phyloP scores from a whole-genome alignment of 2,329 filamentous ascomycete genomes.

The Byssoonygena ceratinophila region DNA sequence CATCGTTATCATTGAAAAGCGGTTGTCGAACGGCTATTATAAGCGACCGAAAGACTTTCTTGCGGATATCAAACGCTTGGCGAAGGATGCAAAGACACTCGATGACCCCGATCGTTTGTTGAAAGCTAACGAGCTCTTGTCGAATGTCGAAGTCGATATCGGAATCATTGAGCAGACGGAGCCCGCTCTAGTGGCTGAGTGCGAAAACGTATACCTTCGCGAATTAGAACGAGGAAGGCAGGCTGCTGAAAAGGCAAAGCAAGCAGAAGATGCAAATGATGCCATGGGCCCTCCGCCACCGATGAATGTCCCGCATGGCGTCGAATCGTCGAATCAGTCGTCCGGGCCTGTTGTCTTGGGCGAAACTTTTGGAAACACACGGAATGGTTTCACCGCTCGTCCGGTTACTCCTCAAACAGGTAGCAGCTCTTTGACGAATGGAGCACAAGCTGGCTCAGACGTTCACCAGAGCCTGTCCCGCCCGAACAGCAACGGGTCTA shows the following conservation, averaged over 20 bases:
- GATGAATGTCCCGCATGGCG: conserved; percentile 42
- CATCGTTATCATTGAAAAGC: conserved; percentile 83
- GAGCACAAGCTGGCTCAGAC: conserved; percentile 36
- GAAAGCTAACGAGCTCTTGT: conserved; percentile 80
- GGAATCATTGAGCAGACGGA: conserved; percentile 58
- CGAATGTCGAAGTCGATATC: conserved; percentile 92
- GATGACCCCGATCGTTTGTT: conserved; percentile 75
- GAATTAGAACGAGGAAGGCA: conserved; percentile 59
- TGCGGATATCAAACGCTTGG: conserved; percentile 71
- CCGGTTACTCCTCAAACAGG: conserved; percentile 46
- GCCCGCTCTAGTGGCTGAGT: conserved; percentile 56
- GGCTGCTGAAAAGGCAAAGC: conserved; percentile 46
- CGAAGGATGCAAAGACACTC: conserved; percentile 69
- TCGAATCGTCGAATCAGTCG: conserved; percentile 39
- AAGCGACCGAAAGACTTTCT: conserved; percentile 82
- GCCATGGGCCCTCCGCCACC: conserved; percentile 39
- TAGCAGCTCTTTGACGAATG: conserved; percentile 45
- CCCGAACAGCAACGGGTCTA: conserved; percentile 48
- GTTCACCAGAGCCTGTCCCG: conserved; percentile 25
- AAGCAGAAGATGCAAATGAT: conserved; percentile 32
- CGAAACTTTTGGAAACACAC: conserved; percentile 49
- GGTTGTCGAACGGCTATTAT: conserved; percentile 95
- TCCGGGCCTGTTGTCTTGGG: conserved; percentile 51
- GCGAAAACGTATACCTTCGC: conserved; percentile 67
- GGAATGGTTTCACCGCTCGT: conserved; percentile 34